phyloP scores from a whole-genome alignment of 768 basidiomycete species.

The Rhizopogon sp. region DNA sequence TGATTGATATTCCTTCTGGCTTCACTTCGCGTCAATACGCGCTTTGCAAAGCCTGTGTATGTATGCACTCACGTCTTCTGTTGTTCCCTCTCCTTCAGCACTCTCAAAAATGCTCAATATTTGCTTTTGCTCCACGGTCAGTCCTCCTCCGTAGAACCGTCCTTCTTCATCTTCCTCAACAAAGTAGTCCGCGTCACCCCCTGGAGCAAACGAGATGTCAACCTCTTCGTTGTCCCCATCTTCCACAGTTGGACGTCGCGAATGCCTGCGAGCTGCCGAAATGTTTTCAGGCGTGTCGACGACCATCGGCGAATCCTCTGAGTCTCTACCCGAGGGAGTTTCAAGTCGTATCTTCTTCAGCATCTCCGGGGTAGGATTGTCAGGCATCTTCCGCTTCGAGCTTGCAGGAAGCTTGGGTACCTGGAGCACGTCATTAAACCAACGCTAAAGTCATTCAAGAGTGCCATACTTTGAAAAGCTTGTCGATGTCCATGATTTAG shows the following conservation, averaged over 20 bases:
- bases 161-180: conserved; percentile 90
- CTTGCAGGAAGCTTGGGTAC: conserved; percentile 62
- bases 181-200: conserved; percentile 87
- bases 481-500: conserved; percentile 42
- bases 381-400: conserved; percentile 70
- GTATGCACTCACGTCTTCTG: conserved; percentile 57
- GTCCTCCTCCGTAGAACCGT: conserved; percentile 89
- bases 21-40: conserved; percentile 22
- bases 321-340: conserved; percentile 7
- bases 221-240: conserved; percentile 38
- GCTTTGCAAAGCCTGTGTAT: background rate
- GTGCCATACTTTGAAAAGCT: conserved; percentile 39
- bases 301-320: conserved; percentile 6
- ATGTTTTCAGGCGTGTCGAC: conserved; percentile 2
- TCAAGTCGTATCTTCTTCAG: conserved; percentile 76
- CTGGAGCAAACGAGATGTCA: conserved; percentile 64
- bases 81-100: conserved; percentile 54
- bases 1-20: conserved; percentile 65
- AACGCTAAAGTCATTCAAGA: background rate
- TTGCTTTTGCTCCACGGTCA: conserved; percentile 90
- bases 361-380: conserved; percentile 76
- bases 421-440: conserved; percentile 27
- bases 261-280: conserved; percentile 17
- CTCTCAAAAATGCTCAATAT: conserved; percentile 93
- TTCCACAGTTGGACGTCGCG: conserved; percentile 50